phyloP scores from a whole-genome alignment of 179 eudicot species.

The Nepenthes alata region DNA sequence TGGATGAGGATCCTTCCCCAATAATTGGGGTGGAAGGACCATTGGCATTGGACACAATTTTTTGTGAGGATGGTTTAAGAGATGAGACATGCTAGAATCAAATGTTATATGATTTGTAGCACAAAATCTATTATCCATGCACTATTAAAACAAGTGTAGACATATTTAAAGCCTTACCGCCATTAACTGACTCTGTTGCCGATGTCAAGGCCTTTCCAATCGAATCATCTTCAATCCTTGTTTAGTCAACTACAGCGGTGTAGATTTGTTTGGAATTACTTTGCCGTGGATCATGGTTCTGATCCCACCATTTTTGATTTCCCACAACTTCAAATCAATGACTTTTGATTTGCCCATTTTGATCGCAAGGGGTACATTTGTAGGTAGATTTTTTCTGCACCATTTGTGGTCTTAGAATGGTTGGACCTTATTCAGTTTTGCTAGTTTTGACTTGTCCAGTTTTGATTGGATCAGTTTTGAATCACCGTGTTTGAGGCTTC shows the following conservation, averaged over 20 bases:
- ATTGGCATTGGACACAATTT: conserved; percentile 10
- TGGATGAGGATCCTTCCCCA: conserved; percentile 13
- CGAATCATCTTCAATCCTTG: too few relatives aligned
- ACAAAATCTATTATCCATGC: conserved; percentile 24
- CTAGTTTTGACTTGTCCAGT: background rate
- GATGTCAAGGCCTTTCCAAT: background rate
- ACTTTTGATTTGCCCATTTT: conserved; percentile 1
- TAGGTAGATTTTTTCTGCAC: background rate
- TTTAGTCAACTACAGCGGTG: too few relatives aligned
- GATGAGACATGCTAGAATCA: conserved; percentile 7
- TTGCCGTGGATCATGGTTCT: too few relatives aligned
- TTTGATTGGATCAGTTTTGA: background rate
- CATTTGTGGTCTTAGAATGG: background rate
- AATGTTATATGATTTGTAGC: conserved; percentile 18
- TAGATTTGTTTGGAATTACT: background rate
- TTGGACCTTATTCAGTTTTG: too few relatives aligned
- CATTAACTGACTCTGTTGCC: background rate
- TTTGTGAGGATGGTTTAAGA: conserved; percentile 10
- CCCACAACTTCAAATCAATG: conserved; percentile 11
- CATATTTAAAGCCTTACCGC: conserved; percentile 9
- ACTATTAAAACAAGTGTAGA: conserved; percentile 13
- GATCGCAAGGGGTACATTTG: conserved; percentile 4
- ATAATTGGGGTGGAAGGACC: conserved; percentile 3
- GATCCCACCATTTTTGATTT: conserved; percentile 2
- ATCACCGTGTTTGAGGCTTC: conserved; percentile 11